Evolutionary conservation across 2,329 filamentous ascomycete species (phyloP), one percentile per base, ranked within the genome.

Genomic region (Ilyonectria robusta): DNA sequence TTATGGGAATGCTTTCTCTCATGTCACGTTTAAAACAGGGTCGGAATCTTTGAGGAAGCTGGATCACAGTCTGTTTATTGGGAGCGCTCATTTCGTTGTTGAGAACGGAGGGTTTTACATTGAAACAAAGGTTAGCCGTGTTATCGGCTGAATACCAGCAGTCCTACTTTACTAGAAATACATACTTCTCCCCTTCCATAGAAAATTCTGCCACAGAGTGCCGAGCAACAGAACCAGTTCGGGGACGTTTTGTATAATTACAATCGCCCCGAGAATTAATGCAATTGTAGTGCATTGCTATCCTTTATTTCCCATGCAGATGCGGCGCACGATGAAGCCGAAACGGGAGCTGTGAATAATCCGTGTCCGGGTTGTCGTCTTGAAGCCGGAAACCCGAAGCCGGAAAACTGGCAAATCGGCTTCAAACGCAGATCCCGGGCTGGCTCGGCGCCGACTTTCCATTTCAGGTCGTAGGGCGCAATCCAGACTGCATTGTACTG

Each of bases 11-110:
- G 59, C 59, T 3, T 11, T 55, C 29, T 48, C 59, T 2, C 48
- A 62, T 15, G 40, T 61, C 33, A 61, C 35, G 33, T 53, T 61
- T 37, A 23, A 54, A 31, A 29, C 37, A n/a, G 59, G 59, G 35
- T 35, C 40, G 5, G 59, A 55, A n/a, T 8, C 26, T 7, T 46
- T 62, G 6, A 54, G n/a, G 9, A 21, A 17, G 8, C 15, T 62
- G 4, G 59, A 62, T 23, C 29, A 55, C 21, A 11, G 29, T 2
- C 37, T 62, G 4, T 62, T 55, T 48, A 26, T 62, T n/a, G 59
- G 59, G 23, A 62, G 50, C n/a, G 59, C 59, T 7, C 59, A 47
- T 13, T 62, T 62, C 15, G 50, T 62, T 19, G 40, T 62, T 10
- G 50, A 62, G 29, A 35, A 62, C 29, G 50, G 50, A 17, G 33